phyloP scores from a whole-genome alignment of 345 rosid genomes.

The Durio zibethinus region DNA sequence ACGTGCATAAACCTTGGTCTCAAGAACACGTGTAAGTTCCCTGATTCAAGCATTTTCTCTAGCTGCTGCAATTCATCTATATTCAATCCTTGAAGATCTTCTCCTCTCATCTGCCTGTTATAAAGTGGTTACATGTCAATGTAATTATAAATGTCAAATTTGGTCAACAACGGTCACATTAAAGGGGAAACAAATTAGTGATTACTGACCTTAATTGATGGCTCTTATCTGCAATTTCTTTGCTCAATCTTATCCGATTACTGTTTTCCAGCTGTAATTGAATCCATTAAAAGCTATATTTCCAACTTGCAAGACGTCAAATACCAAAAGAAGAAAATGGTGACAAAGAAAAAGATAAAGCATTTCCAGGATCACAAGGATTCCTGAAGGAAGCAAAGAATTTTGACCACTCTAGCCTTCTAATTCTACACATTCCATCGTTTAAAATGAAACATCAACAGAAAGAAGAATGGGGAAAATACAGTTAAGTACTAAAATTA shows the following conservation, averaged over 20 bases:
- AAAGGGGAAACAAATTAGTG: neutral
- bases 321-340: neutral
- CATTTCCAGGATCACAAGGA: neutral
- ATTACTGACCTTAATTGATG: constrained; percentile 43
- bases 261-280: constrained; percentile 42
- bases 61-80: constrained; percentile 43
- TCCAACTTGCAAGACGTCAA: neutral
- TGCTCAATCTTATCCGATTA: constrained; percentile 38
- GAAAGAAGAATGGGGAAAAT: no score
- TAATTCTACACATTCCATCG: no score
- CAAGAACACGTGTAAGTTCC: constrained; percentile 38
- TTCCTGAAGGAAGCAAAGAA: no score
- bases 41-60: constrained; percentile 44
- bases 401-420: no score
- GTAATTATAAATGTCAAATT: neutral
- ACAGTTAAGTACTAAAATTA: no score
- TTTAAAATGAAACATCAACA: no score
- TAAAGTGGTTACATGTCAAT: neutral
- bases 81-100: constrained; percentile 46
- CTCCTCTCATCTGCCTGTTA: constrained; percentile 53
- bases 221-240: constrained; percentile 55
- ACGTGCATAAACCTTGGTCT: constrained; percentile 27
- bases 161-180: neutral
- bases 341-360: neutral
- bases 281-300: neutral